Evolutionary conservation across 345 rosid species (phyloP), one percentile per base, ranked within the genome.

Genomic region (Trapa incisa): DNA sequence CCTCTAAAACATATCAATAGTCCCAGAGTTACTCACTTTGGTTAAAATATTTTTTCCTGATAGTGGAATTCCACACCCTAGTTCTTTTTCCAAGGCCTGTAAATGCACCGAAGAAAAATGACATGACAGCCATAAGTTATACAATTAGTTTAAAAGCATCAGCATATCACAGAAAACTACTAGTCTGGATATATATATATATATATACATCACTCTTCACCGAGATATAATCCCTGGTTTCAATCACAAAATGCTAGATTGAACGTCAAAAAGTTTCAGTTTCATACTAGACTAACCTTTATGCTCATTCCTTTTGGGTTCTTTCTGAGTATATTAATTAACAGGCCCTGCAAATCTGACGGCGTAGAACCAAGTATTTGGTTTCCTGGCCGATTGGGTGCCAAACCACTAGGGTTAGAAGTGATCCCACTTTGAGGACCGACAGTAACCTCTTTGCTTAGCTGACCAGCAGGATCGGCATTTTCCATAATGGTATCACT

Each of bases 11-110:
- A 54, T 70, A 57, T 69, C 78, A 68, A 61, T 68, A 73, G 65
- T 65, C 66, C 70, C 72, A 70, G 70, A 47, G 48, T n/a, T 71
- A 72, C 87, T 78, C 75, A 91, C 99, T 62, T 75, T 89, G 80
- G 79, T 83, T 68, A 94, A 52, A 69, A 94, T 83, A 82, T 82
- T 87, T 78, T 75, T 87, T 39, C 75, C 77, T 39, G 85, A 74
- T 68, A 76, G 72, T 57, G 97, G 95, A 76, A 81, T 65, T 76
- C 72, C 61, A 72, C 84, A 86, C 67, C 89, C 93, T 73, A 81
- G 76, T 64, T 89, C 93, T 85, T 87, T 91, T 79, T 91, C 99
- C 76, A 94, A 77, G 72, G 83, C 84, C 99, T 94, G 76, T 35
- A 64, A 71, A 58, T 39, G 45, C 64, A 54, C 7, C 48, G 58